Percentiles rank a stretch among this genome's conserved stretches.
Conservation (phyloP, 495 filamentous ascomycete species). For the Penicillium arizonense region DNA sequence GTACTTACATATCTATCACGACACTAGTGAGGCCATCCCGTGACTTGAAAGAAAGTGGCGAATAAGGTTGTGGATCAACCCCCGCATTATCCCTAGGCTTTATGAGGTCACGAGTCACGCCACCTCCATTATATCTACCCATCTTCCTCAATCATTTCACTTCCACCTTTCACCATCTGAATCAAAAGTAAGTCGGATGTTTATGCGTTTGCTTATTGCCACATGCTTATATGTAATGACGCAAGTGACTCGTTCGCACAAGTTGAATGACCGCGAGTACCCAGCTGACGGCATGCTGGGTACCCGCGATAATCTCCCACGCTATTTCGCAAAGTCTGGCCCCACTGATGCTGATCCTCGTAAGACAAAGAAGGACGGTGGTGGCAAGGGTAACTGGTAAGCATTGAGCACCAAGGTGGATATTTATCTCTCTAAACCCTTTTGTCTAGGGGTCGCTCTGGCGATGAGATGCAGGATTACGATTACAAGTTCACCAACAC, state of each 20-base stretch:
- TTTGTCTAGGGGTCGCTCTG: conserved; percentile 68
- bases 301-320: conserved; percentile 72
- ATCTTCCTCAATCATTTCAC: background rate
- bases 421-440: conserved; percentile 1
- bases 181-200: background rate
- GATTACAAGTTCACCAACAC: conserved; percentile 78
- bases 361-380: conserved; percentile 95
- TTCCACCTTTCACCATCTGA: background rate
- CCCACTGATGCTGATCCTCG: conserved; percentile 79
- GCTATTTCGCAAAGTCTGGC: conserved; percentile 89
- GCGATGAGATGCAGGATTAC: conserved; percentile 79
- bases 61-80: conserved; percentile 21
- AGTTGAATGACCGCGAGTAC: conserved; percentile 86
- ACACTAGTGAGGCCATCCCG: no score
- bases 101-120: conserved; percentile 29
- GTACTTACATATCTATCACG: no score
- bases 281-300: conserved; percentile 61
- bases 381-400: conserved; percentile 92
- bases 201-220: background rate
- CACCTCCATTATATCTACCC: background rate
- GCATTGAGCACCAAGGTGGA: conserved; percentile 14
- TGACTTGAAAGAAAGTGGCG: no score
- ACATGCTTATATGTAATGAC: background rate
- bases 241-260: conserved; percentile 92
- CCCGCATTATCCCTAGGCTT: conserved; percentile 16